A percentile compares a stretch with the other conserved stretches of the same genome.
phyloP scores from a whole-genome alignment of 768 basidiomycete species.

The Leccinum uliginosum region DNA sequence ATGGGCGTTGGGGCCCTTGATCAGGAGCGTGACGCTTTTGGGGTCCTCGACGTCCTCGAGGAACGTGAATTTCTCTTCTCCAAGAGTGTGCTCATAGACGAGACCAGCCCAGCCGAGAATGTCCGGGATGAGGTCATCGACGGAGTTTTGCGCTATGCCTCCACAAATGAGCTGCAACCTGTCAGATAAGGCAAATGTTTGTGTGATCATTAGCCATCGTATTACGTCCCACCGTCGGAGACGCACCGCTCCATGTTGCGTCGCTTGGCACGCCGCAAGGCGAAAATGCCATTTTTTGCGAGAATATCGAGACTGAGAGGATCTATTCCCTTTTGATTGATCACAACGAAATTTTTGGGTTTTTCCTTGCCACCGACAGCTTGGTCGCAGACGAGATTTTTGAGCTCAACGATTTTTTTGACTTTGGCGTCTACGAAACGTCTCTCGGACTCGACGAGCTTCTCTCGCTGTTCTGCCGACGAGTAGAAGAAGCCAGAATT shows the following conservation, averaged over 20 bases:
- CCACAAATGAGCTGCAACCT: slow-evolving; percentile 94
- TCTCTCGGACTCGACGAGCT: slow-evolving; percentile 96
- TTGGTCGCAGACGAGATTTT: slow-evolving; percentile 94
- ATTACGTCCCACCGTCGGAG: slow-evolving; percentile 26
- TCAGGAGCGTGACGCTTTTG: slow-evolving; percentile 90
- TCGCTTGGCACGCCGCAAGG: slow-evolving; percentile 90
- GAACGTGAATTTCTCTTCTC: slow-evolving; percentile 98
- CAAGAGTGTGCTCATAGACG: slow-evolving; percentile 97
- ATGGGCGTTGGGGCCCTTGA: slow-evolving; percentile 97
- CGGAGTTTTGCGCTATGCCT: slow-evolving; percentile 94
- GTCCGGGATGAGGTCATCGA: slow-evolving; percentile 90
- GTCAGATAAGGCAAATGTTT: slow-evolving; percentile 9
- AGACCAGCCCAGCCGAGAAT: slow-evolving; percentile 96
- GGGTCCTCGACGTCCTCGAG: slow-evolving; percentile 95
- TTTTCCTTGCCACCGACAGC: slow-evolving; percentile 79
- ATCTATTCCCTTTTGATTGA: slow-evolving; percentile 99
- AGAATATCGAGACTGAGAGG: slow-evolving; percentile 93
- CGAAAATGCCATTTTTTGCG: slow-evolving; percentile 95
- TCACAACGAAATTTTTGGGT: slow-evolving; percentile 83
- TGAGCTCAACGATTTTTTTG: slow-evolving; percentile 94
- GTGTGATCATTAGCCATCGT: slow-evolving; percentile 21
- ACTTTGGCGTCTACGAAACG: slow-evolving; percentile 91
- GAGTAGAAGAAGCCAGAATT: slow-evolving; percentile 99
- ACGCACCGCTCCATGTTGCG: slow-evolving; percentile 95
- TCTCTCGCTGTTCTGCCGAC: slow-evolving; percentile 95